Evolutionary conservation across 148 eudicot species (phyloP).

Genomic region (Rheum nobile): DNA sequence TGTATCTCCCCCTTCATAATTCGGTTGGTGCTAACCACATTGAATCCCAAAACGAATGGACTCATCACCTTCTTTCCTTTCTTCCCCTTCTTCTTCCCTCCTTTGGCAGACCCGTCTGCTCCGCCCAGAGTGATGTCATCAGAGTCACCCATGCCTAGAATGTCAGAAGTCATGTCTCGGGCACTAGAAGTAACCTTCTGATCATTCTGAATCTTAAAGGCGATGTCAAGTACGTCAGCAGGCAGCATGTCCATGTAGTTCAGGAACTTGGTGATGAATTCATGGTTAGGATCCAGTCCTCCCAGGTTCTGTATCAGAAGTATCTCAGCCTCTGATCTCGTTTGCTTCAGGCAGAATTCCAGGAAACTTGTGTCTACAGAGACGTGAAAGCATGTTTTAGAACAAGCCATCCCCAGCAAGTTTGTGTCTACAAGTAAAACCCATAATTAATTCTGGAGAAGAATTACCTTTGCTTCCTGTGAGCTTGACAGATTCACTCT

Average conservation of each 20-base stretch:
- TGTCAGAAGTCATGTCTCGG: conserved; percentile 43
- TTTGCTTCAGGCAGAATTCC: conserved; percentile 75
- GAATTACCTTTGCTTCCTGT: conserved; percentile 70
- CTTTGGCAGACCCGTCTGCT: conserved; percentile 42
- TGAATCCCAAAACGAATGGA: conserved; percentile 69
- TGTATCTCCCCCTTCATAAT: conserved; percentile 99
- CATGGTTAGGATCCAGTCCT: conserved; percentile 58
- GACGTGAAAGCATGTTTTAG: neutral
- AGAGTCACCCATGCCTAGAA: conserved; percentile 16
- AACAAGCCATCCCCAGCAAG: neutral
- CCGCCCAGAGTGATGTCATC: conserved; percentile 19
- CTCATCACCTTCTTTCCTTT: conserved; percentile 95
- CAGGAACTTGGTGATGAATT: conserved; percentile 82
- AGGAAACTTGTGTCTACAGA: conserved; percentile 77
- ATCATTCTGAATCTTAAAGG: conserved; percentile 68
- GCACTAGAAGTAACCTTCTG: conserved; percentile 27
- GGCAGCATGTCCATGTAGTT: conserved; percentile 82
- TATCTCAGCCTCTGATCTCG: conserved; percentile 83
- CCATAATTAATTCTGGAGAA: neutral
- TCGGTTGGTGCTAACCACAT: conserved; percentile 79
- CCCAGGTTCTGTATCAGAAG: conserved; percentile 78
- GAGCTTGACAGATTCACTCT: conserved; percentile 80
- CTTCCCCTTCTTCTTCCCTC: conserved; percentile 91
- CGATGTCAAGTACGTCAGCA: conserved; percentile 63
- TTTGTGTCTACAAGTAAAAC: neutral